Percentiles rank a stretch among this genome's conserved stretches.
phyloP scores from a whole-genome alignment of 1,284 basidiomycete genomes.

The Ceratobasidium sp. region DNA sequence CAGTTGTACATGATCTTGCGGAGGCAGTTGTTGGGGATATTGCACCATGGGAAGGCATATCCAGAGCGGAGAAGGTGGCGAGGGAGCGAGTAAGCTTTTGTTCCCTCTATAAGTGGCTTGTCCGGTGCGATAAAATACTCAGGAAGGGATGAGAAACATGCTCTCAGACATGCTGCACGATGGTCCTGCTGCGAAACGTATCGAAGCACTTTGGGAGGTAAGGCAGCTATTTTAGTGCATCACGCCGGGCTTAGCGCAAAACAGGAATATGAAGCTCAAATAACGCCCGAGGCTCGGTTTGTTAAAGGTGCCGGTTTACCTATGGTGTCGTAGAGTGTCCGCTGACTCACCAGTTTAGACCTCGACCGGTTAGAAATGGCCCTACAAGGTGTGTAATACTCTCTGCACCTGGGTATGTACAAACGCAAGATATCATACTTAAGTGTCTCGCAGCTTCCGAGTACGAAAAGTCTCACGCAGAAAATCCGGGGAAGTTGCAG shows the following conservation, averaged over 20 bases:
- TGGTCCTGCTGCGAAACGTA: conserved; percentile 79
- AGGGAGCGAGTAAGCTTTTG: conserved; percentile 71
- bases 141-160: conserved; percentile 94
- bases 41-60: conserved; percentile 86
- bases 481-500: conserved; percentile 61
- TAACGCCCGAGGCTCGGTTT: conserved; percentile 85
- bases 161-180: conserved; percentile 89
- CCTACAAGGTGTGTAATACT: conserved; percentile 67
- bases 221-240: conserved; percentile 47
- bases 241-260: conserved; percentile 16
- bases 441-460: conserved; percentile 65
- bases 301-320: too few relatives aligned
- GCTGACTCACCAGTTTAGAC: too few relatives aligned
- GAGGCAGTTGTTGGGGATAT: conserved; percentile 98
- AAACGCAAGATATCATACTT: too few relatives aligned
- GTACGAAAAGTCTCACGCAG: conserved; percentile 69
- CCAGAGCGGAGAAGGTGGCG: conserved; percentile 80
- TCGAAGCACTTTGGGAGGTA: conserved; percentile 84
- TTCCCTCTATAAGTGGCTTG: neutral
- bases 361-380: conserved; percentile 95
- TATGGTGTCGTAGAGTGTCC: too few relatives aligned
- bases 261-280: conserved; percentile 90
- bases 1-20: conserved; percentile 93
- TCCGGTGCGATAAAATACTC: conserved; percentile 33
- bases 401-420: neutral